Percentiles rank a stretch among this genome's conserved stretches.
Evolutionary conservation across 257 asterid species (phyloP).

Genomic region (Gardenia jasminoides): DNA sequence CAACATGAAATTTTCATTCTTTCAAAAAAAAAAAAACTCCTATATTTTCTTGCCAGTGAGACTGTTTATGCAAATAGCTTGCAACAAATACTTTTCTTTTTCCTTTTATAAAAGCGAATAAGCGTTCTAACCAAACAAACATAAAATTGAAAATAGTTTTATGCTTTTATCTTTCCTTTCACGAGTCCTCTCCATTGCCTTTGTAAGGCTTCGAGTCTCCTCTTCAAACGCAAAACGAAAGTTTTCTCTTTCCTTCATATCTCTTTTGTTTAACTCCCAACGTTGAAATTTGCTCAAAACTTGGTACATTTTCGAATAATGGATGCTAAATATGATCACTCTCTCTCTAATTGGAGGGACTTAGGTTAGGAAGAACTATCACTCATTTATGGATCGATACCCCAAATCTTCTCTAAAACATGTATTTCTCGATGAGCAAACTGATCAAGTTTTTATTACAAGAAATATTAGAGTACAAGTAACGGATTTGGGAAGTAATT

Average conservation of each 20-base stretch:
- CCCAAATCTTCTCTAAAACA: too few relatives aligned
- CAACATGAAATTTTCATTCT: too few relatives aligned
- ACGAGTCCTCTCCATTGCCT: too few relatives aligned
- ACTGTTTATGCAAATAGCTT: background rate
- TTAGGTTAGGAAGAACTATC: background rate
- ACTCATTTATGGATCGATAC: background rate
- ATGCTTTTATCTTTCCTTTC: too few relatives aligned
- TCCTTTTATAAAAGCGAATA: too few relatives aligned
- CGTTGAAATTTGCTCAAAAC: too few relatives aligned
- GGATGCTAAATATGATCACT: background rate
- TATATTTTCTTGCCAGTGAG: too few relatives aligned
- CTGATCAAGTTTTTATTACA: background rate
- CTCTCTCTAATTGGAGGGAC: background rate
- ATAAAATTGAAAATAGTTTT: background rate
- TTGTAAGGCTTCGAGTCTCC: too few relatives aligned
- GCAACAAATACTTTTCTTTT: background rate
- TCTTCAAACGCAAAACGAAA: too few relatives aligned
- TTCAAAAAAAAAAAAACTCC: too few relatives aligned
- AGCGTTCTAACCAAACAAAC: background rate
- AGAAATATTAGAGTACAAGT: background rate
- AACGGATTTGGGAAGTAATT: background rate
- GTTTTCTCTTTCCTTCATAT: too few relatives aligned
- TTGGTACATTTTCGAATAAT: background rate
- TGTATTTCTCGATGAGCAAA: background rate
- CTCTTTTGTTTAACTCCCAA: too few relatives aligned